Evolutionary conservation across 176 grass and related monocot genomes (phyloP), one percentile per base, ranked within the genome.

Genomic region (Rhynchospora pubera): DNA sequence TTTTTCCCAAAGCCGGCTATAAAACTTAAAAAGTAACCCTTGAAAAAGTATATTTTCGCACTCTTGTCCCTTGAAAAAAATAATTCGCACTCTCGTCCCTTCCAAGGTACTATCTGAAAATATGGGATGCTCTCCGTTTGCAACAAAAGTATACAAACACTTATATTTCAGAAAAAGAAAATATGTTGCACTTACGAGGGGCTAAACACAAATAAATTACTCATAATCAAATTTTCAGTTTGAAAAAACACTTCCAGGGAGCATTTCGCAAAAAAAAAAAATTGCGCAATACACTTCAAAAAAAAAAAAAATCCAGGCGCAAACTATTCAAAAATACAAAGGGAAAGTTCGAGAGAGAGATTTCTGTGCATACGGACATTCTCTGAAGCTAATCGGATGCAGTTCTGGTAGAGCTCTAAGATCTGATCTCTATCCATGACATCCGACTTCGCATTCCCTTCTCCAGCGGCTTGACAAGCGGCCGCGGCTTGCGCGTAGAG

Each of bases 301-400:
- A 15, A 15, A 42, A 58, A 77, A 15, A 26, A 30, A 59, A 78
- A 78, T 7, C 46, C 2, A 30, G 48, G 52, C 46, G 48, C 45
- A 58, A 76, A 62, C 22, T 70, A 23, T 55, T 62, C 15, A 21
- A 65, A 21, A 65, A 61, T 11, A 0, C 43, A 21, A 64, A 71
- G 50, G 55, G 60, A n/a, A 0, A 22, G 12, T 50, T 19, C 5
- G 42, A 24, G 57, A 55, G 21, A 57, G 77, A 65, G 24, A 30
- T 1, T 56, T 34, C 0, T n/a, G 34, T 19, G 44, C 46, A 16
- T 16, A 46, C 87, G 13, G 66, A 98, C 96, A 62, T 98, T 98
- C 87, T 98, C 91, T 45, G 91, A 94, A 18, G 96, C 88, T 77
- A 98, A 93, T 85, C 92, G 94, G 89, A 98, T 95, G 87, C 96